Conservation (phyloP, 768 basidiomycete genomes). For the Podaxis pistillaris region DNA sequence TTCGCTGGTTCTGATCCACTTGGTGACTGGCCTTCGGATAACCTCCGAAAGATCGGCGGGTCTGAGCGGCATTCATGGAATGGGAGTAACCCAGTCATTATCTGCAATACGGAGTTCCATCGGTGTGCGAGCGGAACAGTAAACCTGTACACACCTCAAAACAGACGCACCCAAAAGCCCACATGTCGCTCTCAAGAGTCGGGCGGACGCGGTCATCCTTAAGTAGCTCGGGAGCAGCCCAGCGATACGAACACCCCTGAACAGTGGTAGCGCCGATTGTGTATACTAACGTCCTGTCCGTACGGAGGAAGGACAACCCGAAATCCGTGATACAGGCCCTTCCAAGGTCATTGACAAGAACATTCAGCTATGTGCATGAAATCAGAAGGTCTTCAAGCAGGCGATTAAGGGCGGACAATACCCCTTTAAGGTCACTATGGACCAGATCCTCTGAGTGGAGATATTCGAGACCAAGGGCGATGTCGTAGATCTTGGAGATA, state of each 20-base stretch:
- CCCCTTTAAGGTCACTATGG: slow-evolving; percentile 20
- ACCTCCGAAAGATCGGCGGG: not conserved
- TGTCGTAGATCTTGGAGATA: slow-evolving; percentile 9
- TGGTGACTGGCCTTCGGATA: not conserved
- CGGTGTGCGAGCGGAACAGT: not conserved
- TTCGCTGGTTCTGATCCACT: not conserved
- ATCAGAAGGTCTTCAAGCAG: not conserved
- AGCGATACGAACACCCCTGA: slow-evolving; percentile 11
- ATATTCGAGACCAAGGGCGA: slow-evolving; percentile 12
- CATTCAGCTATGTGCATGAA: slow-evolving; percentile 11
- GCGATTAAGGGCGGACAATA: not conserved
- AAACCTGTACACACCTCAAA: slow-evolving; percentile 14
- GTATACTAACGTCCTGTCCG: slow-evolving; percentile 2
- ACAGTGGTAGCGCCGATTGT: not conserved
- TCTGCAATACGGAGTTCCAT: not conserved
- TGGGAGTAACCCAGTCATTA: not conserved
- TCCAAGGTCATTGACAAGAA: slow-evolving; percentile 12
- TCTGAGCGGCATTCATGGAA: not conserved
- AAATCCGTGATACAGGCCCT: slow-evolving; percentile 18
- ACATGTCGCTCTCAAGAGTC: slow-evolving; percentile 16
- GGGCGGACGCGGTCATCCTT: not conserved
- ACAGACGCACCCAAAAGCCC: slow-evolving; percentile 18
- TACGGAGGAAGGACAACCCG: slow-evolving; percentile 11
- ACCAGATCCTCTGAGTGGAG: slow-evolving; percentile 14
- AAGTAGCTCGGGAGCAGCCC: slow-evolving; percentile 20